A percentile compares a stretch with the other conserved stretches of the same genome.
Evolutionary conservation across 2,329 filamentous ascomycete species (phyloP).

Genomic region (Arthrinium phaeospermum): DNA sequence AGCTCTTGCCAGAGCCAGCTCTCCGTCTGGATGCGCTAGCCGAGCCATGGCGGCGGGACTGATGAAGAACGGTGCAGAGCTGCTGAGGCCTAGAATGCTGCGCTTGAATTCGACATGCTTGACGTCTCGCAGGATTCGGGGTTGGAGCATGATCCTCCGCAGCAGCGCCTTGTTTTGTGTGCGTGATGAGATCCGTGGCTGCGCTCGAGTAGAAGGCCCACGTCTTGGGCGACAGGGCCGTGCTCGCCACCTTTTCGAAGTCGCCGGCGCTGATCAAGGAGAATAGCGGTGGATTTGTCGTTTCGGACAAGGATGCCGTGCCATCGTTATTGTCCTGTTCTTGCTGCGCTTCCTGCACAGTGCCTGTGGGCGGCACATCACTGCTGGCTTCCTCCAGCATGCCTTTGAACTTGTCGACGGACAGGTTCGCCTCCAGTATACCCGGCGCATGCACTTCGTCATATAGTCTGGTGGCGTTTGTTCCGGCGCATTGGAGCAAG

Average conservation of each 20-base stretch:
- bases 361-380: conserved; percentile 18
- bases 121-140: conserved; percentile 48
- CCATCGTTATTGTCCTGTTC: not conserved
- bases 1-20: conserved; percentile 61
- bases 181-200: conserved; percentile 65
- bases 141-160: conserved; percentile 60
- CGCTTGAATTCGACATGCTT: conserved; percentile 54
- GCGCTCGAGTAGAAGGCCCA: conserved; percentile 74
- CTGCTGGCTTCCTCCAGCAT: conserved; percentile 21
- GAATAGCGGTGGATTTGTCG: conserved; percentile 53
- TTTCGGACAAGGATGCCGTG: not conserved
- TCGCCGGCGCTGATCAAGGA: conserved; percentile 64
- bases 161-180: conserved; percentile 62
- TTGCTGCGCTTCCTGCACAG: not conserved
- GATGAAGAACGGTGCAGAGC: conserved; percentile 65
- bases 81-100: conserved; percentile 58
- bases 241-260: conserved; percentile 62
- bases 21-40: conserved; percentile 68
- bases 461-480: conserved; percentile 21
- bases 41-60: conserved; percentile 69
- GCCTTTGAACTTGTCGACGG: conserved; percentile 24
- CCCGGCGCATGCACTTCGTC: conserved; percentile 24
- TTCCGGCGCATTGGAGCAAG: conserved; percentile 22
- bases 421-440: conserved; percentile 21
- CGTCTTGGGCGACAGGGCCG: conserved; percentile 64